A percentile compares a stretch with the other conserved stretches of the same genome.
These are phyloP conservation scores for Viola odorata DNA, from an alignment of 345 rosid species.

Conservation along the genomic window DNA sequence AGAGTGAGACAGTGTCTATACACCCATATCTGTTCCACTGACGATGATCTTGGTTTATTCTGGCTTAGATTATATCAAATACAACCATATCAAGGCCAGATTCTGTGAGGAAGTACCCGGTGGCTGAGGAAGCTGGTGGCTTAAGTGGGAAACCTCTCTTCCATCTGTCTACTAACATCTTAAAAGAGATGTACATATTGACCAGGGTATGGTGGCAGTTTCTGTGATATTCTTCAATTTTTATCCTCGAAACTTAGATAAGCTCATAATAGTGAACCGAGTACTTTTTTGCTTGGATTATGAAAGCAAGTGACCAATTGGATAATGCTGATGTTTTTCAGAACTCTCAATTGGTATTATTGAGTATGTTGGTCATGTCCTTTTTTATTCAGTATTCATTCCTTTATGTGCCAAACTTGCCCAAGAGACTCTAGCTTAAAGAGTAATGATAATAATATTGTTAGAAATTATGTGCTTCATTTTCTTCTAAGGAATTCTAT, in stretches of 20 bases:
- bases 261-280: not conserved
- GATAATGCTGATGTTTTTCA: no score
- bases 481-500: no score
- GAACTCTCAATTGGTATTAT: no score
- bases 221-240: constrained; percentile 1
- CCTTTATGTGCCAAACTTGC: no score
- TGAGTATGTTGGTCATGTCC: no score
- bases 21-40: not conserved
- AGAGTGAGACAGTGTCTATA: no score
- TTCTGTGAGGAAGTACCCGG: constrained; percentile 42
- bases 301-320: not conserved
- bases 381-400: no score
- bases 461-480: no score
- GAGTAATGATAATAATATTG: no score
- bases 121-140: constrained; percentile 78
- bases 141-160: constrained; percentile 89
- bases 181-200: constrained; percentile 81
- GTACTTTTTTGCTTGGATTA: not conserved
- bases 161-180: constrained; percentile 61
- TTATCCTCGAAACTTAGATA: not conserved
- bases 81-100: constrained; percentile 91
- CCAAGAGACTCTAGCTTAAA: no score
- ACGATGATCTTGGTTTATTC: constrained; percentile 2
- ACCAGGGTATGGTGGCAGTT: constrained; percentile 66
- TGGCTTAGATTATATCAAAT: constrained; percentile 71